Conservation (phyloP, 495 filamentous ascomycete genomes). For the Aspergillus sclerotiicarbonarius region DNA sequence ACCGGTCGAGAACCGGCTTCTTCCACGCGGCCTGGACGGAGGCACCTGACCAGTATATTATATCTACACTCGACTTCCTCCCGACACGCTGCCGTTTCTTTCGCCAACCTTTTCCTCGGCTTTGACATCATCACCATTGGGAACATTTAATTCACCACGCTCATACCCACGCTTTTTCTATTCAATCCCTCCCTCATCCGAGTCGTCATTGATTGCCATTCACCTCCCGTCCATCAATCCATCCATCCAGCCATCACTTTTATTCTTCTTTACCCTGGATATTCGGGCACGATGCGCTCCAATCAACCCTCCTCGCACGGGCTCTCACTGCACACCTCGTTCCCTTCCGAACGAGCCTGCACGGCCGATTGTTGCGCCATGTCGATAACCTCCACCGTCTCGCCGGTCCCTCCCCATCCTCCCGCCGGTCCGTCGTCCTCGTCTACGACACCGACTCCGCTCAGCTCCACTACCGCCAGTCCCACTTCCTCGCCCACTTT, state of each 20-base stretch:
- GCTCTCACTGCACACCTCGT: conserved; percentile 16
- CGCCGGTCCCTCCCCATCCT: conserved; percentile 15
- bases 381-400: conserved; percentile 1
- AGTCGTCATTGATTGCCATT: no score
- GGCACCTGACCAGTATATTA: no score
- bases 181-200: no score
- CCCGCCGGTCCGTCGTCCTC: conserved; percentile 20
- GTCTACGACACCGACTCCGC: conserved; percentile 11
- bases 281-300: conserved; percentile 21
- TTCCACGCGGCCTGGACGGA: neutral
- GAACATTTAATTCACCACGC: no score
- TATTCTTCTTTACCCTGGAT: no score
- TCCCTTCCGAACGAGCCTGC: neutral
- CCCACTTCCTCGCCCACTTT: conserved; percentile 26
- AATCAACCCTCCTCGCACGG: conserved; percentile 22
- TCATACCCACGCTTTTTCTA: no score
- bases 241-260: no score
- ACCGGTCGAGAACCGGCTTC: neutral
- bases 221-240: no score
- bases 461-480: conserved; percentile 27
- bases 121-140: no score
- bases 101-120: no score
- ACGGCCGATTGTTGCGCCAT: neutral
- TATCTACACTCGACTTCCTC: no score
- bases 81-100: no score